Conservation (phyloP, 108 stramenopile species). For the Skeletonema marinoi region DNA sequence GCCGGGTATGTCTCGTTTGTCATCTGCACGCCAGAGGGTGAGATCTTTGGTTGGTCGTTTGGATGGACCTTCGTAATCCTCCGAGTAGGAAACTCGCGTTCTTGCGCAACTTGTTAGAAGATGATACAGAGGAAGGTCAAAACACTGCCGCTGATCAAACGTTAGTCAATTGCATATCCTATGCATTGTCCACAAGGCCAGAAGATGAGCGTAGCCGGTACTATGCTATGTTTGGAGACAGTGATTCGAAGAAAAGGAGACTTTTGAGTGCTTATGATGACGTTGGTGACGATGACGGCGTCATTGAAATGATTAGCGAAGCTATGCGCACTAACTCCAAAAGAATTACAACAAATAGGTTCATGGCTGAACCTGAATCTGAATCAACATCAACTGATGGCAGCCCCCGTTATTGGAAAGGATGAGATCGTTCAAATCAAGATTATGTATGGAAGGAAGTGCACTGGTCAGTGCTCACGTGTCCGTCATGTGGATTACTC, state of each 20-base stretch:
- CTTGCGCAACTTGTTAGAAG: background rate
- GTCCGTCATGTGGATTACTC: constrained; percentile 38
- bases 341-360: background rate
- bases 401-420: constrained; percentile 29
- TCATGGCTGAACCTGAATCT: background rate
- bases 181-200: constrained; percentile 43
- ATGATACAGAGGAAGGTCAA: constrained; percentile 3
- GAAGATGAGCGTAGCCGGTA: constrained; percentile 38
- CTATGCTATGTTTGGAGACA: constrained; percentile 22
- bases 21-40: background rate
- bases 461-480: constrained; percentile 40
- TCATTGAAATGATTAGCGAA: background rate
- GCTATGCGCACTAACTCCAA: background rate
- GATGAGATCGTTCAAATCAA: constrained; percentile 63
- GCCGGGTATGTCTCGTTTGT: background rate
- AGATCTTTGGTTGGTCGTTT: constrained; percentile 1
- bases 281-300: constrained; percentile 5
- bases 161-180: constrained; percentile 36
- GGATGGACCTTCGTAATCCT: background rate
- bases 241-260: constrained; percentile 4
- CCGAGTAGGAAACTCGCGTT: background rate
- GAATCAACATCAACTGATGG: background rate
- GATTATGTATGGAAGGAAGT: constrained; percentile 49
- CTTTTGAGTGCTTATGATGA: background rate
- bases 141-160: background rate